phyloP scores from a whole-genome alignment of 495 filamentous ascomycete species.

The Aspergillus ostianus region DNA sequence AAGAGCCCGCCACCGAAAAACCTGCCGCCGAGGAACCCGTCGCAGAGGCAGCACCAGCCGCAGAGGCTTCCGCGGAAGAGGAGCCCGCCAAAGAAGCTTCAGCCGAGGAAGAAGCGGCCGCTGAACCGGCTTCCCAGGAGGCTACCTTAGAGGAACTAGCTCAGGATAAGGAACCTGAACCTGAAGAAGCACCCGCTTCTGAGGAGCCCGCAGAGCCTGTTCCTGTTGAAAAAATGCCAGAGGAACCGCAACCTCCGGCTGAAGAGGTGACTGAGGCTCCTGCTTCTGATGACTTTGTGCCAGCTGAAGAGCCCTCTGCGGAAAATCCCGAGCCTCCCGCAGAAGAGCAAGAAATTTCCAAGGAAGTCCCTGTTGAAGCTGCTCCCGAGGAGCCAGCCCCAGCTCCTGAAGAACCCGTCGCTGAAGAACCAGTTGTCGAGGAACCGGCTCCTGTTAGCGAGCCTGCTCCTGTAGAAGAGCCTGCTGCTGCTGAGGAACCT shows the following conservation, averaged over 20 bases:
- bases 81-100: not conserved
- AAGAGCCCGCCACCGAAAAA: constrained; percentile 6
- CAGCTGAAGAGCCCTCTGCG: constrained; percentile 18
- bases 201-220: constrained; percentile 2
- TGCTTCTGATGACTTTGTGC: constrained; percentile 11
- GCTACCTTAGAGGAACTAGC: constrained; percentile 12
- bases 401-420: constrained; percentile 12
- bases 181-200: constrained; percentile 9
- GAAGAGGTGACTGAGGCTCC: constrained; percentile 10
- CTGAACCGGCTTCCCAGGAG: not conserved
- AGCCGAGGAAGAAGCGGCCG: not conserved
- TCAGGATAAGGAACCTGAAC: constrained; percentile 11
- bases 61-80: too few species aligned
- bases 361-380: constrained; percentile 14
- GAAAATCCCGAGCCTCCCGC: constrained; percentile 10
- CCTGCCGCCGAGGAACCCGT: not conserved
- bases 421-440: constrained; percentile 12
- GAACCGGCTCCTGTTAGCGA: constrained; percentile 12
- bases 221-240: constrained; percentile 13
- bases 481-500: constrained; percentile 10
- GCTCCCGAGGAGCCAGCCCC: constrained; percentile 25
- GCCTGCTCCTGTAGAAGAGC: constrained; percentile 9
- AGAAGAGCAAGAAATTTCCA: constrained; percentile 3
- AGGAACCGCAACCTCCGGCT: constrained; percentile 6
- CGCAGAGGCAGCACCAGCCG: not conserved